phyloP scores from a whole-genome alignment of 495 filamentous ascomycete genomes.

The Pseudoneurospora amorphoporcata region DNA sequence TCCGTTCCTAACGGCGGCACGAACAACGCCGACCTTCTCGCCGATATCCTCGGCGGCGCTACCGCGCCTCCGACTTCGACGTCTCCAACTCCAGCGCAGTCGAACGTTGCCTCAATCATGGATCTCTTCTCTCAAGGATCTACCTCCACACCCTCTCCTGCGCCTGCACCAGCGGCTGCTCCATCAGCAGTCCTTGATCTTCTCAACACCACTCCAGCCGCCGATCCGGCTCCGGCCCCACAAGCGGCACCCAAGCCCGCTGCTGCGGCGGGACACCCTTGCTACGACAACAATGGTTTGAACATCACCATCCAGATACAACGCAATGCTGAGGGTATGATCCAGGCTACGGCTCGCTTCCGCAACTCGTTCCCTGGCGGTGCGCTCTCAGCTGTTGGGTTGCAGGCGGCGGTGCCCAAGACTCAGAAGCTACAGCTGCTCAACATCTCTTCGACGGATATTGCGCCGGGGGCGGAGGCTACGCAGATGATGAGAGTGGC shows the following conservation, averaged over 20 bases:
- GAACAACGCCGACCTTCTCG: conserved; percentile 78
- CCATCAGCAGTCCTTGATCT: conserved; percentile 34
- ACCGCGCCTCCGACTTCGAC: conserved; percentile 42
- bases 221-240: conserved; percentile 41
- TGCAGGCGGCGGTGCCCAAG: conserved; percentile 95
- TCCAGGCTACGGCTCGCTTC: conserved; percentile 77
- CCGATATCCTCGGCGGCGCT: conserved; percentile 72
- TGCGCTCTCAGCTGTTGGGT: conserved; percentile 55
- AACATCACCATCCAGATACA: conserved; percentile 71
- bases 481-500: conserved; percentile 79
- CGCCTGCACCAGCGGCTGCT: conserved; percentile 25
- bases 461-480: conserved; percentile 70
- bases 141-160: conserved; percentile 16
- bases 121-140: conserved; percentile 55
- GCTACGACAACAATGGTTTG: conserved; percentile 79
- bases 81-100: conserved; percentile 39
- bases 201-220: conserved; percentile 23
- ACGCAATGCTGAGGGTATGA: conserved; percentile 56
- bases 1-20: conserved; percentile 52
- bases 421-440: conserved; percentile 85
- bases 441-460: conserved; percentile 68
- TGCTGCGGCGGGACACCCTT: conserved; percentile 48
- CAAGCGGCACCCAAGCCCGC: conserved; percentile 25
- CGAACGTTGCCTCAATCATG: conserved; percentile 73
- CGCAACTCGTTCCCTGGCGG: conserved; percentile 53